These are phyloP conservation scores for Bimuria novae-zelandiae DNA, from an alignment of 2,329 filamentous ascomycete genomes.

Conservation along the genomic window DNA sequence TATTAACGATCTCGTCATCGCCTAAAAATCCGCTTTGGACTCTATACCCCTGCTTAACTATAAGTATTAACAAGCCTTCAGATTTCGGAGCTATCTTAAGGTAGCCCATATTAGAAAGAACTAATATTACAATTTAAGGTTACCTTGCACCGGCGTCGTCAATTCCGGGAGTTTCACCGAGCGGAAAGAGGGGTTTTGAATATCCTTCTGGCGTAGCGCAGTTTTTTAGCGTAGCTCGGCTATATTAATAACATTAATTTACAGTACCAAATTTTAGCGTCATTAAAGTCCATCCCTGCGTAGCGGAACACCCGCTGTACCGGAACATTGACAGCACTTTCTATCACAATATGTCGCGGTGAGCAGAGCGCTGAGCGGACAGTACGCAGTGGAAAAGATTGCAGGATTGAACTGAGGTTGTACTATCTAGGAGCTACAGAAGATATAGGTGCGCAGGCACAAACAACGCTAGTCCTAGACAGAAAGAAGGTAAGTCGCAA, in stretches of 20 bases:
- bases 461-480: too few relatives aligned
- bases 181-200: background rate
- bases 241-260: background rate
- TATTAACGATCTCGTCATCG: background rate
- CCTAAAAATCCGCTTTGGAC: constrained; percentile 4
- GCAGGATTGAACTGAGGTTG: too few relatives aligned
- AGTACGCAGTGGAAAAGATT: too few relatives aligned
- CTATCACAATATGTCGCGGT: too few relatives aligned
- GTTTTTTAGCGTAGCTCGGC: background rate
- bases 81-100: constrained; percentile 2
- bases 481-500: too few relatives aligned
- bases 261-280: background rate
- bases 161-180: constrained; percentile 1
- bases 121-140: background rate
- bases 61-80: background rate
- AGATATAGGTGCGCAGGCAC: too few relatives aligned
- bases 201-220: background rate
- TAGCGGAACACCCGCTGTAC: too few relatives aligned
- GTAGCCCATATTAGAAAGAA: constrained; percentile 3
- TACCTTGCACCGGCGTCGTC: background rate
- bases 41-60: constrained; percentile 1
- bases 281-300: too few relatives aligned
- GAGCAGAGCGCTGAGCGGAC: too few relatives aligned
- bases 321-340: too few relatives aligned
- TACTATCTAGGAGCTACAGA: too few relatives aligned